Percentiles rank a stretch among this genome's conserved stretches.
phyloP scores from a whole-genome alignment of 2,329 filamentous ascomycete species.

The Pseudopyrenochaeta lycopersici region DNA sequence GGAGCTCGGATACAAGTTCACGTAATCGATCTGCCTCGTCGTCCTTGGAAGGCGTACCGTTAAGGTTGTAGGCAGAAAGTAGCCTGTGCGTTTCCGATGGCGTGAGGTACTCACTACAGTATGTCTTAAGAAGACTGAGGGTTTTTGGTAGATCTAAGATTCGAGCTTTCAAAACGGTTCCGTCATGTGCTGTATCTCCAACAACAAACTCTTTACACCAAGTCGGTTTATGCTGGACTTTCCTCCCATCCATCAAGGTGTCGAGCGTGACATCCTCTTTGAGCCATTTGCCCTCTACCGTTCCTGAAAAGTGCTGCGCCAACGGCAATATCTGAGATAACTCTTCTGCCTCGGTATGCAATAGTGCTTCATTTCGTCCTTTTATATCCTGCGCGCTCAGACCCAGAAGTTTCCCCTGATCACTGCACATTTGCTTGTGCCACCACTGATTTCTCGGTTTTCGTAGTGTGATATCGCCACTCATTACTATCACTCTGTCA shows the following conservation, averaged over 20 bases:
- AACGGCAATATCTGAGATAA: slow-evolving; percentile 33
- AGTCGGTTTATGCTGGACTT: slow-evolving; percentile 45
- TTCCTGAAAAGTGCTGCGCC: slow-evolving; percentile 34
- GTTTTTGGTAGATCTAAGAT: slow-evolving; percentile 41
- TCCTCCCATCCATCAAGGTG: slow-evolving; percentile 21
- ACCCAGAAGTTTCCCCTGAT: slow-evolving; percentile 31
- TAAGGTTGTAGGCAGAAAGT: slow-evolving; percentile 50
- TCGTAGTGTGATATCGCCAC: slow-evolving; percentile 39
- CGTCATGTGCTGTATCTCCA: slow-evolving; percentile 58
- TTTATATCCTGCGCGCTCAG: slow-evolving; percentile 14
- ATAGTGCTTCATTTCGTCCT: slow-evolving; percentile 21
- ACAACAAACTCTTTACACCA: slow-evolving; percentile 59
- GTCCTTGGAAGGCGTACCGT: slow-evolving; percentile 36
- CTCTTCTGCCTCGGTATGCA: slow-evolving; percentile 26
- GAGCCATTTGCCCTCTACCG: slow-evolving; percentile 35
- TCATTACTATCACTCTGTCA: slow-evolving; percentile 41
- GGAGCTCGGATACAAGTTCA: slow-evolving; percentile 55
- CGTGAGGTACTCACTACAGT: slow-evolving; percentile 27
- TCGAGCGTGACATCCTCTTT: slow-evolving; percentile 25
- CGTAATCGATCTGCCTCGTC: slow-evolving; percentile 20
- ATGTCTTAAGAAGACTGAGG: slow-evolving; percentile 17
- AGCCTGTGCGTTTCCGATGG: slow-evolving; percentile 24
- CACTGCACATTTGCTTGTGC: slow-evolving; percentile 37
- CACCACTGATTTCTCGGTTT: slow-evolving; percentile 36
- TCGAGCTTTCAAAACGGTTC: slow-evolving; percentile 34